A percentile compares a stretch with the other conserved stretches of the same genome.
phyloP scores from a whole-genome alignment of 179 eudicot genomes.

The Beta corolliflora region DNA sequence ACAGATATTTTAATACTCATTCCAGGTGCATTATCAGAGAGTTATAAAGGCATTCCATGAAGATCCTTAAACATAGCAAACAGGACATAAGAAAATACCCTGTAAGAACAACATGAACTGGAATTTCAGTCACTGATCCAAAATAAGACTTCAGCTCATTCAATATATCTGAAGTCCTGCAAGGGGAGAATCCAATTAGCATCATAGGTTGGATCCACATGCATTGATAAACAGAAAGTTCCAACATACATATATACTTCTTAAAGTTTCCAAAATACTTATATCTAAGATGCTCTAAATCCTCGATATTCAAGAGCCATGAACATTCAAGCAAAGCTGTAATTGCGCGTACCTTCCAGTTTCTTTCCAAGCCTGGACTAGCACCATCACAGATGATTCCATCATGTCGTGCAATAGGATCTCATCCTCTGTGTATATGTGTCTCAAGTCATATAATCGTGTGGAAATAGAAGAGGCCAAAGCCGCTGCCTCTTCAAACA shows the following conservation, averaged over 20 bases:
- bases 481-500: slow-evolving; percentile 68
- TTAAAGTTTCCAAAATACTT: not conserved
- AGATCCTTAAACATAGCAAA: slow-evolving; percentile 8
- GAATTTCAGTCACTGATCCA: slow-evolving; percentile 61
- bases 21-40: not conserved
- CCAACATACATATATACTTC: not conserved
- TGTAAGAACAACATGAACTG: slow-evolving; percentile 73
- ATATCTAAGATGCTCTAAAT: not conserved
- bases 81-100: slow-evolving; percentile 46
- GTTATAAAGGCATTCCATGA: not conserved
- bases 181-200: not conserved
- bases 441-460: slow-evolving; percentile 33
- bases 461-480: slow-evolving; percentile 57
- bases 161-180: slow-evolving; percentile 66
- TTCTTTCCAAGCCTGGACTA: slow-evolving; percentile 69
- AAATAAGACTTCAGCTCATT: slow-evolving; percentile 56
- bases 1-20: not conserved
- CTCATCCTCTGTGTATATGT: slow-evolving; percentile 23
- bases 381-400: slow-evolving; percentile 81
- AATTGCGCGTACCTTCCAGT: slow-evolving; percentile 54
- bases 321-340: slow-evolving; percentile 1
- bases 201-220: not conserved
- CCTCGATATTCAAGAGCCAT: not conserved
- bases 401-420: slow-evolving; percentile 50
- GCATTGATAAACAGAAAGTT: not conserved